Base-by-base conservation (phyloP, 371 early-diverging fungal genomes). In the Blakeslea trispora region DNA sequence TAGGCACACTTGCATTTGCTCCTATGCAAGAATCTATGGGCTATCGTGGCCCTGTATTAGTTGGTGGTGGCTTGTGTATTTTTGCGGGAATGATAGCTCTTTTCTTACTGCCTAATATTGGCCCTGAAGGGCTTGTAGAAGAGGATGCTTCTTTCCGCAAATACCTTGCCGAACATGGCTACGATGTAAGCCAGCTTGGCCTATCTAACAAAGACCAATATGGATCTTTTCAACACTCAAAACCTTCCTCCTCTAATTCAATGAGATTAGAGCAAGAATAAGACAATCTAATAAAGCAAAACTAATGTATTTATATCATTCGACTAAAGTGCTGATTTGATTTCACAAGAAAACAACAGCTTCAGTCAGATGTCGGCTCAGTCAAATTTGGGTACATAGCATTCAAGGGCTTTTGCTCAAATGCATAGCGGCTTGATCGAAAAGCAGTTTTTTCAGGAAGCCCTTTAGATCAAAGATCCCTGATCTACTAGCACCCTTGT, bases 111-210 rank as follows among this genome's bases (percentile, higher is more conserved):
- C 72, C 75, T 2, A 67, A 72, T 13, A 67, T 72, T 47, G 64
- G 65, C 9, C 71, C 65, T 22, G 74, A 78, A 48, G 68, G 68
- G 18, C 64, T 87, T 37, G 77, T 61, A 2, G 61, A 77, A 43
- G 82, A 84, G 54, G 85, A 87, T 59, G 64, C 57, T 40, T 79
- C 68, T 2, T 87, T 82, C 43, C 76, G 61, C 28, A 61, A 53
- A 34, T 85, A 85, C 55, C 63, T 85, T 24, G 63, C 40, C 7
- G 68, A 72, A 9, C 48, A 85, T 49, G 84, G 84, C 15, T 82
- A 71, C 46, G 83, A 85, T 56, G 48, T 77, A 2, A 63, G 72
- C 22, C 62, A 63, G 35, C 52, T 84, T 32, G 82, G 82, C 37
- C 45, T 54, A 56, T 18, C n/a, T 28, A 21, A 24, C 15, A 45